Conservation (phyloP, 345 rosid species). For the Hypericum perforatum region DNA sequence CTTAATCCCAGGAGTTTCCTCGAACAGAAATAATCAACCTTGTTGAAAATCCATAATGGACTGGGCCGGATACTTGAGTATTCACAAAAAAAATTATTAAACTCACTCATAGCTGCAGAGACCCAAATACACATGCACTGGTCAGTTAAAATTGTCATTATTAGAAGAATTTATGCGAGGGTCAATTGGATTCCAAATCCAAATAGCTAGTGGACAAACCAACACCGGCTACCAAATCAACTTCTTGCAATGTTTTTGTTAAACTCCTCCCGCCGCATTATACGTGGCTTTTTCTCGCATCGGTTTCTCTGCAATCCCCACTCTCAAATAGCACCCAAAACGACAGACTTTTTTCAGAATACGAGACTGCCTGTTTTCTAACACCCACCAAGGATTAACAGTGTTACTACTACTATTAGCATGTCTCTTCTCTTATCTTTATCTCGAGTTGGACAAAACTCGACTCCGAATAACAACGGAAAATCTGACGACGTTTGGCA, state of each 20-base stretch:
- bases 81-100: no score
- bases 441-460: conserved; percentile 12
- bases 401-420: no score
- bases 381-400: no score
- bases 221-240: conserved; percentile 16
- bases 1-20: no score
- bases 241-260: conserved; percentile 17
- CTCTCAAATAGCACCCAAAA: conserved; percentile 7
- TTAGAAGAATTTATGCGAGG: neutral
- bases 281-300: conserved; percentile 38
- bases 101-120: neutral
- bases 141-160: conserved; percentile 14
- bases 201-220: conserved; percentile 30
- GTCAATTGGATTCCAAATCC: conserved; percentile 38
- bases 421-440: neutral
- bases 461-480: conserved; percentile 9
- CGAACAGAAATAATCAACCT: no score
- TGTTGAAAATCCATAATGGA: no score
- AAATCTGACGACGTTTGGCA: conserved; percentile 6
- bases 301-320: conserved; percentile 22
- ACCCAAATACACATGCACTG: conserved; percentile 12
- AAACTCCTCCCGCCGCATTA: conserved; percentile 31
- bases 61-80: no score
- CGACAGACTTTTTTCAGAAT: conserved; percentile 1
- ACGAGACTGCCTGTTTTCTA: conserved; percentile 8